Base-by-base conservation (phyloP, 192 early-diverging fungal species). In the Dissophora ornata region DNA sequence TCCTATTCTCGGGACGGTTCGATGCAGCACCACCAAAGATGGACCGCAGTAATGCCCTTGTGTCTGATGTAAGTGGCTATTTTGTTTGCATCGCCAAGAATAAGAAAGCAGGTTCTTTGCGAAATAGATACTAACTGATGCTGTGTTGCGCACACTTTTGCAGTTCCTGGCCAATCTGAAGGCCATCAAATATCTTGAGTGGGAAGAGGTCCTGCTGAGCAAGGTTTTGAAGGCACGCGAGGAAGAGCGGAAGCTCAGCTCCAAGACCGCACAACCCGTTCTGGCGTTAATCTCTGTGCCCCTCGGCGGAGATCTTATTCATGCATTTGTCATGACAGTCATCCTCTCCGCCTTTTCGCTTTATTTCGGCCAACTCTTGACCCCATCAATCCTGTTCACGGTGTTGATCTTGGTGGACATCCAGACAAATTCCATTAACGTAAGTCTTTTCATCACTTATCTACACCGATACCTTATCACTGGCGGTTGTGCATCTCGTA, bases 211-310 rank as follows among this genome's bases (percentile, higher is more conserved):
- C 19, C n/a, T 77, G 40, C 22, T 67, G 21, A 29, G 21, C 52
- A 77, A 67, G 21, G 47, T 67, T 13, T 29, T 62, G 18, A 62
- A 44, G 5, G 73, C 65, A 26, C 64, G 64, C 18, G 73, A 36
- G 11, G 65, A 61, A 25, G 73, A 77, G 28, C 50, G 65, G 6
- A 66, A 51, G 29, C 40, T 25, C 7, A 62, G 67, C 46, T 67
- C 73, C 4, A 77, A 77, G 53, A 62, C 65, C 0, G 28, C 73
- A 7, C 71, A 65, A 15, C 63, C 73, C 18, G 73, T 77, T n/a
- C 54, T 77, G 73, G 60, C 73, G 8, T 48, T 77, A 30, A 77
- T 77, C 33, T 77, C 73, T 18, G 73, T 67, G 21, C 73, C 73
- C 29, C 59, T 77, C 1, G 73, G 73, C 16, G 73, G 73, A 13